Percentiles rank a stretch among this genome's conserved stretches.
Conservation (phyloP, 2,329 filamentous ascomycete species). For the Boeremia exigua region DNA sequence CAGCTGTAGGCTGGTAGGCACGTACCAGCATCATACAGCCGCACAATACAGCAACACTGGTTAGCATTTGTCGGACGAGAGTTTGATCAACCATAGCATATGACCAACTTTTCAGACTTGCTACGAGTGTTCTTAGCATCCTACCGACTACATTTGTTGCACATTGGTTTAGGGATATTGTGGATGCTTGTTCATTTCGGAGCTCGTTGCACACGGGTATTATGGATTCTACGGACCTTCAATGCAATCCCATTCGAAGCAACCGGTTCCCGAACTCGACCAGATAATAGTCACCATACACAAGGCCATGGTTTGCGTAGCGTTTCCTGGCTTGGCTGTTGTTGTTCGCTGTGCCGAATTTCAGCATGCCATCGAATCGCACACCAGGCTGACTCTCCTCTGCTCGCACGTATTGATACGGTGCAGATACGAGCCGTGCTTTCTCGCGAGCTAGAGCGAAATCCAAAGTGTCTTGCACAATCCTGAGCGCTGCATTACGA, state of each 20-base stretch:
- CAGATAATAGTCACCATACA: constrained; percentile 57
- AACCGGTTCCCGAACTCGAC: constrained; percentile 52
- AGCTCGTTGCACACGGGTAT: no score
- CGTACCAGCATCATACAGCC: neutral
- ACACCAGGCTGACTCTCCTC: constrained; percentile 28
- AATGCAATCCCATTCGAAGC: constrained; percentile 34
- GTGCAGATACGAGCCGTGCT: constrained; percentile 21
- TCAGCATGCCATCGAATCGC: constrained; percentile 52
- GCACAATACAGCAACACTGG: neutral
- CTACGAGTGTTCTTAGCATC: no score
- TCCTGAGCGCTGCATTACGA: constrained; percentile 21
- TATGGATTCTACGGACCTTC: neutral
- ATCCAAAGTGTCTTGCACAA: constrained; percentile 28
- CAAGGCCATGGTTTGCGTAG: constrained; percentile 53
- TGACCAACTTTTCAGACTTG: no score
- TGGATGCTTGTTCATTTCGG: no score
- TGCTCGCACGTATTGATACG: constrained; percentile 19
- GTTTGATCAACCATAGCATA: no score
- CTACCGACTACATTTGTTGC: no score
- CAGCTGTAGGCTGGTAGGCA: neutral
- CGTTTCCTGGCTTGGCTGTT: constrained; percentile 49
- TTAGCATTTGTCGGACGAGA: no score
- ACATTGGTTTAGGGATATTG: no score
- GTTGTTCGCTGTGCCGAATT: constrained; percentile 54
- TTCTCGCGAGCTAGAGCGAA: constrained; percentile 35